These are phyloP conservation scores for Wilhelminamyces savonicus DNA, from an alignment of 805 yeast genomes.

Conservation along the genomic window DNA sequence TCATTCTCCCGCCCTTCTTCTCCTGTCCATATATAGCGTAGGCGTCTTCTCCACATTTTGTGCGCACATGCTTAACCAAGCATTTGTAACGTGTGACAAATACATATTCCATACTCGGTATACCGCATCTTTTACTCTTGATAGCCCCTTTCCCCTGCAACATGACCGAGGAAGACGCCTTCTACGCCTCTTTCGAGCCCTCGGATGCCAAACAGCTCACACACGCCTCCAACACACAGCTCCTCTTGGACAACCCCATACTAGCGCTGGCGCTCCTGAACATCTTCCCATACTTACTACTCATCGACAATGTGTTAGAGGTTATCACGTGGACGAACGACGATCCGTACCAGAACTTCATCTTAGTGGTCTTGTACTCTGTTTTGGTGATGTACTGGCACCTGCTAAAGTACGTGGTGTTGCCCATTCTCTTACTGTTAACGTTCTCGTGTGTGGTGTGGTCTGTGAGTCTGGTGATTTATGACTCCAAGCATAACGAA, in stretches of 20 bases:
- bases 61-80: too few relatives aligned
- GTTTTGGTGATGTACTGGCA: conserved; percentile 40
- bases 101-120: too few relatives aligned
- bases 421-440: conserved; percentile 36
- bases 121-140: too few relatives aligned
- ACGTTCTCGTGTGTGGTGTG: conserved; percentile 37
- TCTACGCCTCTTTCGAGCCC: conserved; percentile 29
- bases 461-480: conserved; percentile 35
- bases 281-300: conserved; percentile 41
- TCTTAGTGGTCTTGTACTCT: conserved; percentile 33
- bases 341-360: conserved; percentile 41
- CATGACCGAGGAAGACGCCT: conserved; percentile 10
- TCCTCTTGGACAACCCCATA: conserved; percentile 39
- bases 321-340: conserved; percentile 52
- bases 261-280: conserved; percentile 42
- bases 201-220: conserved; percentile 28
- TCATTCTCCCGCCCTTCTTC: too few relatives aligned
- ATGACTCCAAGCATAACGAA: conserved; percentile 37
- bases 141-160: too few relatives aligned
- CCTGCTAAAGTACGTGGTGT: conserved; percentile 20
- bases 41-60: too few relatives aligned
- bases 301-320: conserved; percentile 39
- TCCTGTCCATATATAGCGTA: too few relatives aligned
- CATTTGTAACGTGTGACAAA: too few relatives aligned
- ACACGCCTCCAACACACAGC: conserved; percentile 19